Evolutionary conservation across 345 rosid species (phyloP), one percentile per base, ranked within the genome.

Genomic region (Eutrema japonicum): DNA sequence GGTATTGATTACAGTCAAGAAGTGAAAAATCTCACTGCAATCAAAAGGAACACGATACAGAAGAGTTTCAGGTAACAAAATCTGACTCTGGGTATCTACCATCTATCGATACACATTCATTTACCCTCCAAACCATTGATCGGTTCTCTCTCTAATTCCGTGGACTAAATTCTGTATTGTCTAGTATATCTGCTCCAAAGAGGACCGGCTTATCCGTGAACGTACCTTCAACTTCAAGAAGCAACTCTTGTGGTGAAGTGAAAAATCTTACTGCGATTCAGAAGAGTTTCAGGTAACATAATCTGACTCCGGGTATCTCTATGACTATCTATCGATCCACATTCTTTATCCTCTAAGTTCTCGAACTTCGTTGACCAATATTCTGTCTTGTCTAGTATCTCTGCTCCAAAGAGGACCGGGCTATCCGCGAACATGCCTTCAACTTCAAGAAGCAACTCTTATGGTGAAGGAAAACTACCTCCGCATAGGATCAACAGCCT

Each of bases 261-360:
- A 87, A 85, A 81, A 94, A 94, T 78, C 81, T 89, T 47, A 80
- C 88, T 32, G 96, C 93, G n/a, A 62, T 84, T 59, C 94, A 82
- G 73, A 83, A 89, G 79, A 71, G 74, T 38, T 63, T 38, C 48
- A 80, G 93, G 98, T 93, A 86, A 81, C 38, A 10, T 7, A 32
- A 5, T 32, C 35, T 32, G 35, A 32, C 35, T 4, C 35, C 35
- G 35, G 35, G 6, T 32, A 32, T 32, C 35, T 32, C 35, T 32
- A 32, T 32, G 35, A 32, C 35, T 8, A 32, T 33, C 33, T 47
- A 48, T 64, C 2, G 16, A 53, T 54, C 64, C 49, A 37, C 59
- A 10, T 9, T 64, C 3, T 1, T 7, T 70, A 47, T 14, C 10
- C 29, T 36, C 59, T 22, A 64, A 62, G 61, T 5, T 35, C 8